Base-by-base conservation (phyloP, 2,329 filamentous ascomycete genomes). In the Colletotrichum melonis region DNA sequence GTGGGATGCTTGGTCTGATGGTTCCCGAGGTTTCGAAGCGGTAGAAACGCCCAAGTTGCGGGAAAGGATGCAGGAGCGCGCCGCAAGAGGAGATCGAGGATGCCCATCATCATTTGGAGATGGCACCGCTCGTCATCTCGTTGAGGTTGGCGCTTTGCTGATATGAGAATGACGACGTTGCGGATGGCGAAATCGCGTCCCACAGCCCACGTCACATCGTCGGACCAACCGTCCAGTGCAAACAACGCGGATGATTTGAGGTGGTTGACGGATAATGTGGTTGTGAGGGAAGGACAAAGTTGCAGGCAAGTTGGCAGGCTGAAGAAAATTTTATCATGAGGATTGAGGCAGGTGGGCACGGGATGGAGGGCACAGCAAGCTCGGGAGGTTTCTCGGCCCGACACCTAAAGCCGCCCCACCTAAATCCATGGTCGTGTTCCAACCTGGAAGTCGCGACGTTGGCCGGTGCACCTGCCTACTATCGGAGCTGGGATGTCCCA, bases 301-400 rank as follows among this genome's bases (percentile, higher is more conserved):
- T 2, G 14, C 5, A 1, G 11, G 1, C 2, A 9, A 22, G 3
- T n/a, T 3, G n/a, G 38, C 12, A 24, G 52, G 12, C 30, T 28
- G 59, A 30, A 60, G 35, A 58, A 49, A 55, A 58, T 56, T 75
- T 75, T 35, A 49, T 42, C 32, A 24, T n/a, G 22, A 35, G 59
- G 16, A 30, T 14, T 22, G 32, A 46, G 22, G 69, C 19, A 30
- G 26, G 38, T 24, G 49, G 58, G 54, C 52, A 57, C 35, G 14
- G 49, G 38, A 72, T 46, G 28, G 30, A 58, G 62, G 62, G 49
- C 62, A 64, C 49, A 65, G 32, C n/a, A 35, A 24, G 26, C 62
- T 72, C 70, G 70, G 70, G 38, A 62, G 42, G 30, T 72, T 24
- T 56, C 65, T 69, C 70, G 70, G 70, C 70, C 70, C 70, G 70